Base-by-base conservation (phyloP, 306 rosid species). In the Phaseolus lunatus region DNA sequence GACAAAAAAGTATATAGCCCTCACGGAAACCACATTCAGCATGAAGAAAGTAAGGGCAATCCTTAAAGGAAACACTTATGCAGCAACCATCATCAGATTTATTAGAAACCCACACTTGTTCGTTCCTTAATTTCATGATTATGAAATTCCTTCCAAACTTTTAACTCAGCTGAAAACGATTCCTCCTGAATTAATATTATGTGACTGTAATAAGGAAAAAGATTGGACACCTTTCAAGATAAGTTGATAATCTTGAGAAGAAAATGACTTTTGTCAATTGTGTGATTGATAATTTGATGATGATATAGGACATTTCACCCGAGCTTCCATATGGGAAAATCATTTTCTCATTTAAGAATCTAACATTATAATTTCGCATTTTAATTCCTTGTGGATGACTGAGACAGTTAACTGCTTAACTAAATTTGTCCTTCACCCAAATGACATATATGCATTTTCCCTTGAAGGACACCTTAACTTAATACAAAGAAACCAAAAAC, bases 221-320 rank as follows among this genome's bases (percentile, higher is more conserved):
- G 94, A 86, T 89, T 80, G 81, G 88, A 75, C 89, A 88, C 87
- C 89, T 90, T 83, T 77, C 76, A 79, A 82, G 85, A 77, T 82
- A 81, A 82, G 87, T 81, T 68, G 84, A 79, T 84, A 82, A 53
- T 67, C 57, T 66, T 73, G 33, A 12, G 77, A 79, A 53, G 84
- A 83, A 81, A 75, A 70, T 63, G 84, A 86, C 89, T 56, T 72
- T 52, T 84, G 58, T 74, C 56, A 81, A 59, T 76, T 66, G 19
- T 78, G 71, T 73, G 81, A 70, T 72, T 58, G 33, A 61, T 59
- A 27, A 14, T 59, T 27, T 73, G 77, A 83, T 39, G 76, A 33
- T 76, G 72, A 75, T 57, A 70, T 56, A 37, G 82, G 89, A 86
- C 89, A 86, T 87, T 85, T 86, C 83, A 91, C 81, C 96, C 80